Evolutionary conservation across 495 filamentous ascomycete genomes (phyloP), one percentile per base, ranked within the genome.

Genomic region (Pseudotulostoma volvatum): DNA sequence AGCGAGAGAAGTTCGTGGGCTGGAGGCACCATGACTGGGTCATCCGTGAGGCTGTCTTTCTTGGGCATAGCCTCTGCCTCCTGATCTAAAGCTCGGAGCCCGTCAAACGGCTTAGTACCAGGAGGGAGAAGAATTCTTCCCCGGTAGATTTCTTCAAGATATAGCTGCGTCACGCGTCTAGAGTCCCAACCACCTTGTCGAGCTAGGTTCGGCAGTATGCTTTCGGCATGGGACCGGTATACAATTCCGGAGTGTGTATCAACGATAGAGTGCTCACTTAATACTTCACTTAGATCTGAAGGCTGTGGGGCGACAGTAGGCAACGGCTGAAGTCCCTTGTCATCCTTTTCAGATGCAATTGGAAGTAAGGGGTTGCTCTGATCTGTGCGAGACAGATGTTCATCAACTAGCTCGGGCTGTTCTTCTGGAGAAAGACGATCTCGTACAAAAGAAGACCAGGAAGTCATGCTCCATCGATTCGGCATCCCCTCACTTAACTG

Each of bases 161-260:
- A 74, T 14, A 74, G 52, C 39, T 70, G 67, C 9, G 63, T 69
- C 0, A 66, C 64, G 18, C 63, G 63, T 30, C 64, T 66, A 1
- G 67, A 62, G 44, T 73, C 67, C 67, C 69, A 73, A 19, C 63
- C 57, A 7, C 66, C 70, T 40, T 64, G 58, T 36, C 60, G 60
- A 11, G 61, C 68, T 18, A 73, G 45, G 34, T 59, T 71, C 11
- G 68, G 63, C 5, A 57, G 60, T n/a, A n/a, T n/a, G n/a, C n/a
- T n/a, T n/a, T n/a, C n/a, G n/a, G n/a, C n/a, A 18, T 55, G 48
- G 11, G 49, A 48, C 15, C 8, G 51, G 44, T 37, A 34, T n/a
- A n/a, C n/a, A n/a, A n/a, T n/a, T n/a, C n/a, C n/a, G 11, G 5
- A 5, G 23, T 11, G 5, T 11, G 23, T 28, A 5, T 28, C 23